A percentile compares a stretch with the other conserved stretches of the same genome.
Evolutionary conservation across 78 protist species (phyloP).

Genomic region (Cyanophora paradoxa): DNA sequence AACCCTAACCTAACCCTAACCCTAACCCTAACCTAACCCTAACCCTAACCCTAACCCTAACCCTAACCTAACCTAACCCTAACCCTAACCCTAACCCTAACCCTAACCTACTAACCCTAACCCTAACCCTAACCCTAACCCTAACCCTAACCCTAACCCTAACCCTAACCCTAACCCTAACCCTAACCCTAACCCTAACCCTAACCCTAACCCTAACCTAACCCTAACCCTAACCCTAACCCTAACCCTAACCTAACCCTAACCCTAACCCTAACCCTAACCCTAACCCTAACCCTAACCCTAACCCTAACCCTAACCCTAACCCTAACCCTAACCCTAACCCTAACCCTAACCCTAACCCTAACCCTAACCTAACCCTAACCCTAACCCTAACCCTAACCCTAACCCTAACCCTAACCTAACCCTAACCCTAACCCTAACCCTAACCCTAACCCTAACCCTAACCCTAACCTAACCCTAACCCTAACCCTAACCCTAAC

Average conservation of each 20-base stretch:
- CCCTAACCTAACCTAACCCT: no score
- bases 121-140: constrained; percentile 6
- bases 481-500: constrained; percentile 5
- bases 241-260: no score
- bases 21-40: no score
- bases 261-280: constrained; percentile 5
- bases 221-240: constrained; percentile 4
- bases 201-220: no score
- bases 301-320: constrained; percentile 3
- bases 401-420: no score
- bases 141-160: neutral
- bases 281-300: constrained; percentile 6
- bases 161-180: neutral
- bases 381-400: neutral
- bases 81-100: constrained; percentile 5
- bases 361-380: no score
- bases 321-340: neutral
- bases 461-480: no score
- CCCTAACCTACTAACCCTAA: no score
- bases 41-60: constrained; percentile 5
- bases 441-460: constrained; percentile 1
- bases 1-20: no score
- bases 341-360: neutral
- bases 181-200: neutral
- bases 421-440: constrained; percentile 5